Percentiles rank a stretch among this genome's conserved stretches.
Conservation (phyloP, 108 stramenopile genomes). For the Asterionellopsis glacialis region DNA sequence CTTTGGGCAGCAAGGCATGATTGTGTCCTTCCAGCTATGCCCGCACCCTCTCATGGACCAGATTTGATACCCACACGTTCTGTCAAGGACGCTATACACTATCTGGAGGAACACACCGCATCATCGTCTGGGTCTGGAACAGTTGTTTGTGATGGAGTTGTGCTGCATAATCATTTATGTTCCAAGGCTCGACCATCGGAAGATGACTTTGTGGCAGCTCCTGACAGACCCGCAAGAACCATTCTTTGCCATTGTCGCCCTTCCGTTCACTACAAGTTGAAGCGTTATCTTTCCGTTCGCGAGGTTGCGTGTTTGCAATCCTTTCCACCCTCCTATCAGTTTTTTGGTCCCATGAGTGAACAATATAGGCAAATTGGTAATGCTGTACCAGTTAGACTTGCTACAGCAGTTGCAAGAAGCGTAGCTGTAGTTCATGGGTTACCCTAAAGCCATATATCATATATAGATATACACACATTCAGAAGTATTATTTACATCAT, state of each 20-base stretch:
- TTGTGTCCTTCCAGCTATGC: slow-evolving; percentile 25
- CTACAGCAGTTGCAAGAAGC: slow-evolving; percentile 30
- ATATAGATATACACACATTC: too few species aligned
- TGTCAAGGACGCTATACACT: slow-evolving; percentile 31
- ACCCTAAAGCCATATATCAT: too few species aligned
- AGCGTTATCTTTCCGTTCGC: slow-evolving; percentile 23
- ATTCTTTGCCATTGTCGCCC: slow-evolving; percentile 6
- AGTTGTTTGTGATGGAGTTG: neutral
- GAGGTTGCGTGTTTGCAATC: slow-evolving; percentile 46
- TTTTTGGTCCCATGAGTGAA: slow-evolving; percentile 27
- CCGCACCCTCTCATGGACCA: slow-evolving; percentile 36
- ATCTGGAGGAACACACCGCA: slow-evolving; percentile 21
- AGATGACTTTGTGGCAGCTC: slow-evolving; percentile 12
- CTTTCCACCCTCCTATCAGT: slow-evolving; percentile 41
- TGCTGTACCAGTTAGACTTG: slow-evolving; percentile 46
- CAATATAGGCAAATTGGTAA: slow-evolving; percentile 50
- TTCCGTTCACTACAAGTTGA: slow-evolving; percentile 31
- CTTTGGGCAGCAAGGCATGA: slow-evolving; percentile 34
- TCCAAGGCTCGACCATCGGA: slow-evolving; percentile 4
- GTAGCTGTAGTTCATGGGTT: too few species aligned
- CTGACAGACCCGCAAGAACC: slow-evolving; percentile 36
- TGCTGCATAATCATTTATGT: too few species aligned
- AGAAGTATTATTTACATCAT: too few species aligned
- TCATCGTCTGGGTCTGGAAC: slow-evolving; percentile 16
- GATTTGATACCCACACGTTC: slow-evolving; percentile 26